Conservation (phyloP, 2,329 filamentous ascomycete genomes). For the Colletotrichum nymphaeae region DNA sequence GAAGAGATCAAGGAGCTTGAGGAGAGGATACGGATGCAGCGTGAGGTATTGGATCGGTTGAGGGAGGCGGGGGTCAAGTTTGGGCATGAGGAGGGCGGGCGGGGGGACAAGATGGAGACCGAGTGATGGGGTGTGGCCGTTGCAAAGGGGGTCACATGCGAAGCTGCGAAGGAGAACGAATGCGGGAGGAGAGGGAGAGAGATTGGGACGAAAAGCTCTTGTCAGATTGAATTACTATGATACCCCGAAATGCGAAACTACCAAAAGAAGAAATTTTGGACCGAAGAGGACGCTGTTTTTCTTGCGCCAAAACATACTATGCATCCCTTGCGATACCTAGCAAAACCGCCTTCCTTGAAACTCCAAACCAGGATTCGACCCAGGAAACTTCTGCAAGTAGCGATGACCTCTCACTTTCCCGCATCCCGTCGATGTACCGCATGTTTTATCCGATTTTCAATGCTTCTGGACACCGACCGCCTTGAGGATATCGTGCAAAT, state of each 20-base stretch:
- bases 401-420: not conserved
- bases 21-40: constrained; percentile 71
- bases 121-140: too few species aligned
- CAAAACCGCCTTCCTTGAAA: constrained; percentile 5
- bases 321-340: not conserved
- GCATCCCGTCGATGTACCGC: not conserved
- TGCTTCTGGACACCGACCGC: constrained; percentile 55
- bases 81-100: constrained; percentile 47
- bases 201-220: not conserved
- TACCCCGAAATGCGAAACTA: constrained; percentile 33
- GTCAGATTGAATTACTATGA: constrained; percentile 24
- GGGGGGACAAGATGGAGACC: constrained; percentile 56
- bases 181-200: not conserved
- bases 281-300: not conserved
- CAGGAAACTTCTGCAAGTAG: not conserved
- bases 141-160: too few species aligned
- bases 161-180: too few species aligned
- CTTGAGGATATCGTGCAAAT: constrained; percentile 73
- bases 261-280: not conserved
- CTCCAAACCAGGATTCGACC: not conserved
- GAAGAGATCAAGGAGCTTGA: constrained; percentile 77
- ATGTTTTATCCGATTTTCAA: not conserved
- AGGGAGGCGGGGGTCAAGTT: constrained; percentile 60
- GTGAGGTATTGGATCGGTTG: constrained; percentile 65
- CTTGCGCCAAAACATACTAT: not conserved